phyloP scores from a whole-genome alignment of 192 early-diverging fungal genomes.

The Coemansia sp. region DNA sequence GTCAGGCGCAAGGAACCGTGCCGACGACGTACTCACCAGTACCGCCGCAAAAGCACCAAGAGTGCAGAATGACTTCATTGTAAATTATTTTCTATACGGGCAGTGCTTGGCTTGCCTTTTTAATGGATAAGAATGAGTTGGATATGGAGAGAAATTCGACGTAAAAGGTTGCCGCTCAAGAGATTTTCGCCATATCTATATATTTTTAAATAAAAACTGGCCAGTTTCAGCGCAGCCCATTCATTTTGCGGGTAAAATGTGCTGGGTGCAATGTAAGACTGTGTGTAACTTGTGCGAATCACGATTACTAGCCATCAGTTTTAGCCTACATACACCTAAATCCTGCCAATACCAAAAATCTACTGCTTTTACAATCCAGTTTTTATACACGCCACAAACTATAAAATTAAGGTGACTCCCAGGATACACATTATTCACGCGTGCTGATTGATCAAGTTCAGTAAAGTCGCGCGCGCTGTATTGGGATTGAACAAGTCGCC shows the following conservation, averaged over 20 bases:
- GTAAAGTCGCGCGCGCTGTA: slow-evolving; percentile 27
- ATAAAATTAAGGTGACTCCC: neutral
- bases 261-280: neutral
- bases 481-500: slow-evolving; percentile 44
- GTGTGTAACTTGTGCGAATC: neutral
- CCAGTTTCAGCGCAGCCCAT: neutral
- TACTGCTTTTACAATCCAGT: neutral
- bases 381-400: slow-evolving; percentile 4
- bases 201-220: neutral
- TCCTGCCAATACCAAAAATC: neutral
- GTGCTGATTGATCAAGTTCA: slow-evolving; percentile 14
- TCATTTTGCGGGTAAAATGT: neutral
- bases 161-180: neutral
- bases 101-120: too few relatives aligned
- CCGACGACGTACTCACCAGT: slow-evolving; percentile 22
- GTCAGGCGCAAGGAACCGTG: slow-evolving; percentile 12
- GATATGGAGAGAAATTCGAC: neutral
- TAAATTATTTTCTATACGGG: neutral
- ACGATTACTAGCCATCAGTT: neutral
- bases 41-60: slow-evolving; percentile 41
- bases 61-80: slow-evolving; percentile 41
- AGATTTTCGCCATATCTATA: neutral
- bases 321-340: neutral
- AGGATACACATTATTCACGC: neutral
- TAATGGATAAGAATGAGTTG: too few relatives aligned